Evolutionary conservation across 148 eudicot genomes (phyloP), one percentile per base, ranked within the genome.

Genomic region (Amaranthus hypochondriacus): DNA sequence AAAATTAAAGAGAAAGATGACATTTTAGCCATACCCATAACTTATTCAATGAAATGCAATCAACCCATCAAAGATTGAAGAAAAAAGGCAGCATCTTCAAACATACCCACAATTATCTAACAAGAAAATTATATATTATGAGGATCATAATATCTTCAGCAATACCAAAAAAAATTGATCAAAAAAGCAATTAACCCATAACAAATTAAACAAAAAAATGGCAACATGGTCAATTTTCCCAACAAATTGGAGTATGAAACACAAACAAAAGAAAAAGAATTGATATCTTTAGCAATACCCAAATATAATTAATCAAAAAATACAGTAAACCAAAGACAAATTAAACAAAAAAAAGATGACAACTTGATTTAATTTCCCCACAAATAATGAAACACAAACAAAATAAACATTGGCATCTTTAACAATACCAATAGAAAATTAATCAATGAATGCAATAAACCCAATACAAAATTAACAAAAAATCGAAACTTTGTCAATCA

Each of bases 41-140:
- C 49, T 73, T 62, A 61, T 66, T 15, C 56, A 66, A 56, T 2
- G 12, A 58, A 56, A 66, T 21, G 42, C 39, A 14, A 66, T 48
- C 64, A 66, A 56, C 10, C 61, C 44, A 64, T 50, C n/a, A 52
- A 39, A 15, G 44, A 48, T 6, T 13, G 21, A 64, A 44, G 10
- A n/a, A 54, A 75, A 56, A 75, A 66, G 48, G 4, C 66, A 4
- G 66, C 44, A 55, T 55, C 54, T 65, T 74, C 14, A 74, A 21
- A 48, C 55, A 66, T 2, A 65, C 54, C 70, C 63, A 42, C 9
- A n/a, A 44, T 13, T 53, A 54, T 1, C 10, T 51, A 9, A 39
- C 52, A 51, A 50, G 12, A 9, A 6, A 18, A 18, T 18, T 18
- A 18, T 18, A 18, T 18, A 18, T 18, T 18, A 18, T 18, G 18